phyloP scores from a whole-genome alignment of 176 grass and related monocot species.

The Hsuehochloa calcarea region DNA sequence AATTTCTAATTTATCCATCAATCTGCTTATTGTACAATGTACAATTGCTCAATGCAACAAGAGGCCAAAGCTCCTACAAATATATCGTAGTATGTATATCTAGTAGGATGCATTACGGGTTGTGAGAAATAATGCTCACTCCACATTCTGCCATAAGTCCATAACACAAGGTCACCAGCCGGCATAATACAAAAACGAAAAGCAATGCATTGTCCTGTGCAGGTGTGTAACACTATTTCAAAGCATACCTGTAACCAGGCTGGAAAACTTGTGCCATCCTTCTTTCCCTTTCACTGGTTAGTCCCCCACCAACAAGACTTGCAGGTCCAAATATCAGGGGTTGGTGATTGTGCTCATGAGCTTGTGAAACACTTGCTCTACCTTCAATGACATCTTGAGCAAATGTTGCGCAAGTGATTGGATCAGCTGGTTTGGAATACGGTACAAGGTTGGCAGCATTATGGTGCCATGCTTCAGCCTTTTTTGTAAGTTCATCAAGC shows the following conservation, averaged over 20 bases:
- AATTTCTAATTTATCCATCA: not conserved
- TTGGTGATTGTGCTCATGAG: constrained; percentile 86
- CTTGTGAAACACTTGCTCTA: constrained; percentile 80
- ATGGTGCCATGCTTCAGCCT: constrained; percentile 79
- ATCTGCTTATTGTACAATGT: not conserved
- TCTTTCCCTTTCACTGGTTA: constrained; percentile 75
- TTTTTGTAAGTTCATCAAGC: constrained; percentile 67
- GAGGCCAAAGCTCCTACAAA: not conserved
- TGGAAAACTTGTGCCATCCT: constrained; percentile 89
- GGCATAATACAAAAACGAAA: not conserved
- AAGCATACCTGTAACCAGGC: constrained; percentile 77
- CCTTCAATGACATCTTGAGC: constrained; percentile 97
- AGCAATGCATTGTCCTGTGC: not conserved
- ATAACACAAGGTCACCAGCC: not conserved
- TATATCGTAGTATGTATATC: not conserved
- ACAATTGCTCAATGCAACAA: not conserved
- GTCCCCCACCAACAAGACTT: constrained; percentile 61
- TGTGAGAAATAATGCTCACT: not conserved
- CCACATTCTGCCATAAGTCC: not conserved
- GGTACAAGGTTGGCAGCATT: constrained; percentile 58
- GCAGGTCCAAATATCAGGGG: constrained; percentile 91
- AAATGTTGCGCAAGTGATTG: constrained; percentile 92
- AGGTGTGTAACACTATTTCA: not conserved
- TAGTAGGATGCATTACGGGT: constrained; percentile 3
- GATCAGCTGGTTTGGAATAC: constrained; percentile 75